phyloP scores from a whole-genome alignment of 2,329 filamentous ascomycete species.

The Didymella pinodella region DNA sequence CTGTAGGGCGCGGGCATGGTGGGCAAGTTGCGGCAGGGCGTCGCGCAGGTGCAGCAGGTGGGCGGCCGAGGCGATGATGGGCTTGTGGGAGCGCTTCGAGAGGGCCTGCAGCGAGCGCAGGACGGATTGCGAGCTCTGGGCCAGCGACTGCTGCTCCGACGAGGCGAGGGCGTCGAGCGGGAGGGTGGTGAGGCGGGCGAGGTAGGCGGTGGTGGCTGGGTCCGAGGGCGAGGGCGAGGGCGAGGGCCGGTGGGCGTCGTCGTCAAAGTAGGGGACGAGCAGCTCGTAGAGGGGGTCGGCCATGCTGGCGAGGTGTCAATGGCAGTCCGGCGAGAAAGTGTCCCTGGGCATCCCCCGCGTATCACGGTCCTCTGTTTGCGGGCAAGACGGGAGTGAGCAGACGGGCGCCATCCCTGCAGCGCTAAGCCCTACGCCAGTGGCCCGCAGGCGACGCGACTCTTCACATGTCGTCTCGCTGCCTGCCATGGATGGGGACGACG shows the following conservation, averaged over 20 bases:
- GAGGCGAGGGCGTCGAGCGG: conserved; percentile 75
- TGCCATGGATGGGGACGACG: conserved; percentile 24
- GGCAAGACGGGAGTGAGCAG: conserved; percentile 26
- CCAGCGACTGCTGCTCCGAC: conserved; percentile 79
- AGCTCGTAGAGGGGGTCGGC: conserved; percentile 77
- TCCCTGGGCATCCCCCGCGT: neutral
- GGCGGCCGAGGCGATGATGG: conserved; percentile 80
- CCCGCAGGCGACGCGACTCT: conserved; percentile 4
- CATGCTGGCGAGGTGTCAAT: conserved; percentile 21
- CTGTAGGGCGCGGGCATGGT: conserved; percentile 71
- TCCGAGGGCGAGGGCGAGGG: conserved; percentile 51
- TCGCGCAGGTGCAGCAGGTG: conserved; percentile 76
- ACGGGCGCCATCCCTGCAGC: conserved; percentile 1
- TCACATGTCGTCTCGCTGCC: conserved; percentile 25
- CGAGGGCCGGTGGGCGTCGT: conserved; percentile 52
- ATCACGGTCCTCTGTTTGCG: conserved; percentile 12
- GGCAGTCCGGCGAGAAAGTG: neutral
- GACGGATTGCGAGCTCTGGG: conserved; percentile 80
- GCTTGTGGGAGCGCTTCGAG: conserved; percentile 86
- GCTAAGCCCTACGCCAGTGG: conserved; percentile 13
- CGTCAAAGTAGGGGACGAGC: conserved; percentile 68
- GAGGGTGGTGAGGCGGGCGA: conserved; percentile 78
- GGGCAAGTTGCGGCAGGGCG: conserved; percentile 75
- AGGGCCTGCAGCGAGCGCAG: conserved; percentile 85
- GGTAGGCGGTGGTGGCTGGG: conserved; percentile 70